Percentiles rank a stretch among this genome's conserved stretches.
Conservation (phyloP, 2,329 filamentous ascomycete species). For the Monosporascus cannonballus region DNA sequence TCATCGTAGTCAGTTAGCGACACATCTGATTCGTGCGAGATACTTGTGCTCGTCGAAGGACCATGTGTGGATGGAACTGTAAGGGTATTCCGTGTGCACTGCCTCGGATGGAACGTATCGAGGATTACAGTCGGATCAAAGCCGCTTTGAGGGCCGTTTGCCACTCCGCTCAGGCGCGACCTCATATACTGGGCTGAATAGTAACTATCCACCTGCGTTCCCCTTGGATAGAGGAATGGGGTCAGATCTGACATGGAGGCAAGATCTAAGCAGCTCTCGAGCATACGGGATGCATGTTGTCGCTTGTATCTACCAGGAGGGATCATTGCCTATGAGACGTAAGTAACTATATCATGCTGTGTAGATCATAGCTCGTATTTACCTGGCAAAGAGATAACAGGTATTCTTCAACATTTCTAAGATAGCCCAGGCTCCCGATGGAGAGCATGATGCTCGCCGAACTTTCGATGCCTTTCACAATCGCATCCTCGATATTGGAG, state of each 20-base stretch:
- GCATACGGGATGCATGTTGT: not conserved
- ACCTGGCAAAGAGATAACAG: conserved; percentile 1
- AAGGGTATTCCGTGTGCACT: not conserved
- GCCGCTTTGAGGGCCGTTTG: not conserved
- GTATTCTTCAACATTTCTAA: conserved; percentile 2
- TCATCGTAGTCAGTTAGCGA: not conserved
- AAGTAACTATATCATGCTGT: not conserved
- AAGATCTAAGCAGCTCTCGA: not conserved
- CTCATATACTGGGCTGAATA: not conserved
- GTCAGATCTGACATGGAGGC: not conserved
- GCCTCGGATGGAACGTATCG: not conserved
- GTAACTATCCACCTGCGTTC: not conserved
- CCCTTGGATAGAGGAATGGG: not conserved
- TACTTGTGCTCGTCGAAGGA: not conserved
- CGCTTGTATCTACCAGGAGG: not conserved
- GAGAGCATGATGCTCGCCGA: conserved; percentile 1
- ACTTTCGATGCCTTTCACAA: conserved; percentile 1
- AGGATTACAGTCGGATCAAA: not conserved
- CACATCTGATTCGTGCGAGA: not conserved
- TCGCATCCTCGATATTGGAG: not conserved
- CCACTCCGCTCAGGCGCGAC: not conserved
- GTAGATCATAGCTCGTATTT: not conserved
- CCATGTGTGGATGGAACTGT: not conserved
- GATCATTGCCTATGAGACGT: not conserved
- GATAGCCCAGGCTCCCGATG: not conserved